Base-by-base conservation (phyloP, 2,329 filamentous ascomycete species). In the Endothia cerciana region DNA sequence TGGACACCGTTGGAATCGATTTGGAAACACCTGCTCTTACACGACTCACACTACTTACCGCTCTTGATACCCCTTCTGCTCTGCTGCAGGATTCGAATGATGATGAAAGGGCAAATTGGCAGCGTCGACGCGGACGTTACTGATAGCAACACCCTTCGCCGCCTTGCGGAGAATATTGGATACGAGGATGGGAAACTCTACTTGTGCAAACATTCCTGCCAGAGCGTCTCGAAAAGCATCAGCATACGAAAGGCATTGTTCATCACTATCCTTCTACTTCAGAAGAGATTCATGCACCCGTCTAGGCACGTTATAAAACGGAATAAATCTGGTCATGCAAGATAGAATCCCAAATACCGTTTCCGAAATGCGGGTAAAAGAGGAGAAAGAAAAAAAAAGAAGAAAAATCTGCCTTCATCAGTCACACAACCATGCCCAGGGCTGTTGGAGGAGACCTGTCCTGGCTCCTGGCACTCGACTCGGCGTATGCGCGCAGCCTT, bases 171-270 rank as follows among this genome's bases (percentile, higher is more conserved):
- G 28, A 5, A 13, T 17, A 13, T 51, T 51, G 47, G 22, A 51
- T 51, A 51, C 13, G 25, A 28, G 25, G 47, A 17, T 28, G 47
- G 47, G 25, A 51, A 25, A 30, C 5, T 17, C 28, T 22, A 51
- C 25, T 28, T 51, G 45, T 51, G 25, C 47, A 28, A 51, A 15
- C 5, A 8, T 7, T 11, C 47, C 25, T 51, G 28, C 47, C 25
- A 28, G 22, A 51, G 47, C 11, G 3, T 51, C 22, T 28, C 47
- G 47, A 51, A 17, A 13, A 51, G 47, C 28, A 51, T 51, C 22
- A 51, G 47, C 47, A 30, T 51, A 51, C 47, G 13, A 51, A 51
- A 51, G 25, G 47, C 25, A 51, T 51, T 30, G 47, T 51, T 51
- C 47, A 51, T 17, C 13, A 51, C 47, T 51, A 51, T 51, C 13